Evolutionary conservation across 2,329 filamentous ascomycete genomes (phyloP).

Genomic region (Spiromastix sp.): DNA sequence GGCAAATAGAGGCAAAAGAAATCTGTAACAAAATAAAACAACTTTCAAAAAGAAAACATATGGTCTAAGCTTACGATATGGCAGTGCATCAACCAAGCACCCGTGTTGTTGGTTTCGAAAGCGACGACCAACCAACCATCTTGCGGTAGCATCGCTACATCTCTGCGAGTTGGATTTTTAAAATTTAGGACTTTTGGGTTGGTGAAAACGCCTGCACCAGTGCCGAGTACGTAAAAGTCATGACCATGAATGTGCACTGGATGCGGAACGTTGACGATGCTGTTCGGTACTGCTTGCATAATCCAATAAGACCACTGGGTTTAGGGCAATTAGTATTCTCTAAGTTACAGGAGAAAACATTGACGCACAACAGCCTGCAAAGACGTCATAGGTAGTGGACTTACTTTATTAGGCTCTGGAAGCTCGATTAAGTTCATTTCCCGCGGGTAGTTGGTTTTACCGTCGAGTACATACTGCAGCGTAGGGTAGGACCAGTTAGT

Average conservation of each 20-base stretch:
- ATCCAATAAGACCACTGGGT: conserved; percentile 39
- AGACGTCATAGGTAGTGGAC: neutral
- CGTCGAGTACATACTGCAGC: conserved; percentile 31
- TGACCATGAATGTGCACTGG: conserved; percentile 27
- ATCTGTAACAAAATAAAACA: neutral
- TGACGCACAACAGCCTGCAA: neutral
- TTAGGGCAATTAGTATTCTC: conserved; percentile 8
- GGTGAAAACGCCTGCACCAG: conserved; percentile 11
- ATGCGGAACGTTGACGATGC: conserved; percentile 21
- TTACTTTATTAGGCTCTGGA: conserved; percentile 17
- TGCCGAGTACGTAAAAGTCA: conserved; percentile 18
- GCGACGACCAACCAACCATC: conserved; percentile 31
- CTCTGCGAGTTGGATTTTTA: conserved; percentile 29
- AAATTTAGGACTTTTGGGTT: conserved; percentile 9
- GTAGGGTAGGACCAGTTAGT: conserved; percentile 36
- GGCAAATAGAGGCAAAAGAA: neutral
- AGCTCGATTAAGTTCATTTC: conserved; percentile 32
- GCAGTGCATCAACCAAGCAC: conserved; percentile 34
- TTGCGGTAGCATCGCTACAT: conserved; percentile 28
- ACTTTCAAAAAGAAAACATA: neutral
- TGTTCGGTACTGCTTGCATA: conserved; percentile 32
- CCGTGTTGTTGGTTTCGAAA: conserved; percentile 33
- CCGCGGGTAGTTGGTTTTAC: conserved; percentile 30
- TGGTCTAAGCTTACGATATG: conserved; percentile 21
- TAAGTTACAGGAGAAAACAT: conserved; percentile 3